Evolutionary conservation across 23 red algal genomes (phyloP), one percentile per base, ranked within the genome.

Genomic region (Rhodosorus marinus): DNA sequence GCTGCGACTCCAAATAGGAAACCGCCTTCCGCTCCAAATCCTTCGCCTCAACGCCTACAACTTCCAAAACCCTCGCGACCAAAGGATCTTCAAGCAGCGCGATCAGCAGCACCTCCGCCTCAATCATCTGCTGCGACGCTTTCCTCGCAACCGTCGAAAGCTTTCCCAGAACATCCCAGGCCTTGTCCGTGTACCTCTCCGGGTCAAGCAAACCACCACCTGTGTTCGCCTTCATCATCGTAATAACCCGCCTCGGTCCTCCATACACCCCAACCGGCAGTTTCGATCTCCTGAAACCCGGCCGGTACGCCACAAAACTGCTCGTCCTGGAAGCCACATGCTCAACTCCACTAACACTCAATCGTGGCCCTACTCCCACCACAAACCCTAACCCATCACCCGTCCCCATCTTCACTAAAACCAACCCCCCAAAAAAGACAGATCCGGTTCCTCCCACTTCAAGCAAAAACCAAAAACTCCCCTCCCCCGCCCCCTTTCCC

Each of bases 91-190:
- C 57, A 19, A 83, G 55, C 47, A 94, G 43, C 2, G 76, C 55
- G 24, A 74, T 21, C 21, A 94, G 67, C 70, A 94, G 52, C 40
- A 72, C 30, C 65, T 94, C 87, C 1, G 77, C 69, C 60, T 94
- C 87, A 43, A 94, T 94, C 29, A 83, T 55, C 72, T 83, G 87
- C 50, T 94, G 87, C n/a, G 43, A 42, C 52, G 74, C 51, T 5
- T 65, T 47, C 3, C 31, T 26, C 0, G 87, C 75, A 29, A 94
- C 50, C 9, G 38, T 17, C 32, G 73, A 53, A 8, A 81, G 48
- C 32, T 55, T 62, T 3, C 73, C 65, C 34, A 94, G 31, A 20
- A 70, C 76, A n/a, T 51, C 31, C 46, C 72, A 94, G n/a, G 87
- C 75, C 55, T 78, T 83, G 40, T 94, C 87, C 3, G 87, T 94